Evolutionary conservation across 495 filamentous ascomycete genomes (phyloP).

Genomic region (Aspergillus affinis): DNA sequence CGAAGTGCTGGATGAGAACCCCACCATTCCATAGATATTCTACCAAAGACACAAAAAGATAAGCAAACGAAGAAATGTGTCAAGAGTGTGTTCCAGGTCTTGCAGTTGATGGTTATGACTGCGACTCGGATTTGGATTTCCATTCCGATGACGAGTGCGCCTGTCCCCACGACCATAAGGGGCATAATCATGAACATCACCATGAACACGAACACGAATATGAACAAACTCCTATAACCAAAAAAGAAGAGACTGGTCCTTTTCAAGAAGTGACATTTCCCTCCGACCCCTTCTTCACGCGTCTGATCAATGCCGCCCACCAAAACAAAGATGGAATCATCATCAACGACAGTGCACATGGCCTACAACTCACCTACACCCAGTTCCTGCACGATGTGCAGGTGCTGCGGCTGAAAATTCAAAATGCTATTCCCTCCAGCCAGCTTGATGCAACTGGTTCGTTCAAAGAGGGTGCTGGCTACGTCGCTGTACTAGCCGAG

Average conservation of each 20-base stretch:
- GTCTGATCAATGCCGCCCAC: conserved; percentile 10
- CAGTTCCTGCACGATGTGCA: conserved; percentile 17
- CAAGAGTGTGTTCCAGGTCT: conserved; percentile 12
- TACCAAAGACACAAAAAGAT: no score
- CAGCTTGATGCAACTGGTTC: conserved; percentile 6
- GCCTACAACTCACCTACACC: conserved; percentile 15
- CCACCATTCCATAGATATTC: no score
- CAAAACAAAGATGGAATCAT: conserved; percentile 11
- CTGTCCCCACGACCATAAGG: conserved; percentile 13
- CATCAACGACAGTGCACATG: conserved; percentile 12
- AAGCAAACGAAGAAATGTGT: conserved; percentile 8
- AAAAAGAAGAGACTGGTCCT: neutral
- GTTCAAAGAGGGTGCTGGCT: conserved; percentile 12
- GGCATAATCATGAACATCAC: conserved; percentile 3
- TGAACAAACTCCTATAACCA: no score
- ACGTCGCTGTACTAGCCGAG: conserved; percentile 11
- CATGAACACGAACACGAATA: no score
- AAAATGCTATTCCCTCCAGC: conserved; percentile 1
- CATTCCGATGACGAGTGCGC: conserved; percentile 12
- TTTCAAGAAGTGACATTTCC: conserved; percentile 9
- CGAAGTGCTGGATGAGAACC: no score
- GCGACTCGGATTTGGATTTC: conserved; percentile 16
- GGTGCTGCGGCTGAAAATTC: conserved; percentile 12
- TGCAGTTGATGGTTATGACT: conserved; percentile 13
- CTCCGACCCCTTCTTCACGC: conserved; percentile 15